Conservation (phyloP, 345 rosid species). For the Brassica cretica region DNA sequence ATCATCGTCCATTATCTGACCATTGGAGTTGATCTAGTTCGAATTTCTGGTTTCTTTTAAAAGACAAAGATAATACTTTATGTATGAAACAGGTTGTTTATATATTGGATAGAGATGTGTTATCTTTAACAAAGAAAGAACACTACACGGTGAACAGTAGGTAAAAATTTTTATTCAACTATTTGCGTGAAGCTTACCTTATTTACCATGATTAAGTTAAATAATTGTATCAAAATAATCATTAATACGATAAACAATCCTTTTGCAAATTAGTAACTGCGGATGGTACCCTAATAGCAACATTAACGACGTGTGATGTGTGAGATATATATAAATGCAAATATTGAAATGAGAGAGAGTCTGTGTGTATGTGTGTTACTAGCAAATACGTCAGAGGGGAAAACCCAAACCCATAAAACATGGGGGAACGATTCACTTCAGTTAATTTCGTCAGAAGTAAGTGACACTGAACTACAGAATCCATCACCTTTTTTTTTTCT, state of each 20-base stretch:
- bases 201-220: not conserved
- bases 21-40: too few relatives aligned
- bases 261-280: too few relatives aligned
- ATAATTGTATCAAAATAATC: not conserved
- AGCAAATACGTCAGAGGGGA: slow-evolving; percentile 39
- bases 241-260: not conserved
- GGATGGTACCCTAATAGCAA: not conserved
- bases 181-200: too few relatives aligned
- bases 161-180: too few relatives aligned
- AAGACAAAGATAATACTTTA: too few relatives aligned
- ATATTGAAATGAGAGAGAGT: not conserved
- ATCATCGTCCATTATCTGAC: too few relatives aligned
- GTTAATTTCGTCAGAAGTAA: slow-evolving; percentile 29
- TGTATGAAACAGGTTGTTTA: too few relatives aligned
- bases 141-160: too few relatives aligned
- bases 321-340: not conserved
- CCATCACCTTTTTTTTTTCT: not conserved
- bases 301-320: not conserved
- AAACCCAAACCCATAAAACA: slow-evolving; percentile 41
- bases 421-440: slow-evolving; percentile 38
- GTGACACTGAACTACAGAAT: slow-evolving; percentile 36
- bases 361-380: not conserved
- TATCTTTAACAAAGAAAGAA: too few relatives aligned
- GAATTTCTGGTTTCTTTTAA: too few relatives aligned
- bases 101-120: too few relatives aligned